Base-by-base conservation (phyloP, 176 grass and related monocot genomes). In the Guadua angustifolia region DNA sequence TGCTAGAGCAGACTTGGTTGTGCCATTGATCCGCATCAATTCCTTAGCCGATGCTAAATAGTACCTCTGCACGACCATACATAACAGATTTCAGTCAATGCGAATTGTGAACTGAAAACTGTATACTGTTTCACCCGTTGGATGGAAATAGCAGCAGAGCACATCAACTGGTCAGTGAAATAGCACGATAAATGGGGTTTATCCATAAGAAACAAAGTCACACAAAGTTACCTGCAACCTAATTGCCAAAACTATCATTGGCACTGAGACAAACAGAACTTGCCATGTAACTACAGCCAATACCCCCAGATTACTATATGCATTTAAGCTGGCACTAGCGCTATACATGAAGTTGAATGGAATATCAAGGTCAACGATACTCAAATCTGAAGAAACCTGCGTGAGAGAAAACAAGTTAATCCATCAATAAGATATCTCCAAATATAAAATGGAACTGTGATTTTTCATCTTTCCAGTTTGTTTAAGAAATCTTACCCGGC, bases 21-120 rank as follows among this genome's bases (percentile, higher is more conserved):
- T 98, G 65, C 96, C 96, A 90, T 98, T 95, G 67, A 98, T 90
- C 36, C 96, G 64, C 96, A 98, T 98, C 75, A 98, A 90, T 90
- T 98, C 91, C 83, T 92, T 98, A 43, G 96, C 89, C 14, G 96
- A 90, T 55, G 89, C 83, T 70, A 98, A 86, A 77, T 95, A 98
- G 74, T 95, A 98, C 44, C 88, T 94, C 96, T 98, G 58, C 73
- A 88, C 74, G 29, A 76, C 6, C 61, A 89, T 82, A 51, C 61
- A 65, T 49, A 66, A 43, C 33, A 87, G 39, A 67, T 56, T 36
- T 79, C 43, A 75, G 3, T 73, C 52, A 69, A 84, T 13, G 9
- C 19, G 4, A 66, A 82, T 21, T 69, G 21, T 74, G 26, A 85
- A 52, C 19, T 38, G 18, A 69, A 81, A 66, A 51, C 17, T 33